Percentiles rank a stretch among this genome's conserved stretches.
Evolutionary conservation across 2,329 filamentous ascomycete genomes (phyloP).

Genomic region (Zasmidium citrigriseum): DNA sequence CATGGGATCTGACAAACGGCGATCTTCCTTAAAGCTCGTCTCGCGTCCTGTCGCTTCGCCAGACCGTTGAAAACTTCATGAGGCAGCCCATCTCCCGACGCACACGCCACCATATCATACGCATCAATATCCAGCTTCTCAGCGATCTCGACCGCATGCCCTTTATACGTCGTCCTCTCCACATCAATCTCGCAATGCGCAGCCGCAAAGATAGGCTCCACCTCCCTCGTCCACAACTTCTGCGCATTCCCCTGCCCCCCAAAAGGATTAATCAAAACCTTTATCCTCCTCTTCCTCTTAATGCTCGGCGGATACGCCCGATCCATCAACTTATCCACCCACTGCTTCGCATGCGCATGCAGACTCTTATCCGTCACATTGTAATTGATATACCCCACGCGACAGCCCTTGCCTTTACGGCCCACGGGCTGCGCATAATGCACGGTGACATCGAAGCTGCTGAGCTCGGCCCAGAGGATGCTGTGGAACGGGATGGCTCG

Average conservation of each 20-base stretch:
- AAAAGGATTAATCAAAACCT: slow-evolving; percentile 87
- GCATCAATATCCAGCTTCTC: slow-evolving; percentile 73
- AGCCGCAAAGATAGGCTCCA: slow-evolving; percentile 79
- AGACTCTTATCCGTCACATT: slow-evolving; percentile 54
- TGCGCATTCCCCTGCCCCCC: slow-evolving; percentile 78
- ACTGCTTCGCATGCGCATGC: slow-evolving; percentile 55
- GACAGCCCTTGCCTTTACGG: slow-evolving; percentile 57
- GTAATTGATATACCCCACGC: slow-evolving; percentile 64
- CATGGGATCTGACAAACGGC: slow-evolving; percentile 88
- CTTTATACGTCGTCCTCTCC: slow-evolving; percentile 68
- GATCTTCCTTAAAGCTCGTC: slow-evolving; percentile 70
- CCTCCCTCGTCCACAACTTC: slow-evolving; percentile 71
- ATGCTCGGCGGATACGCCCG: slow-evolving; percentile 67
- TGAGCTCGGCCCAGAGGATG: slow-evolving; percentile 76
- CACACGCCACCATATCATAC: slow-evolving; percentile 84
- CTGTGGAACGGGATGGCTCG: slow-evolving; percentile 75
- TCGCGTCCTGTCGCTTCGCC: slow-evolving; percentile 72
- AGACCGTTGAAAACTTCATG: slow-evolving; percentile 96
- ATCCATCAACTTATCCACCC: slow-evolving; percentile 66
- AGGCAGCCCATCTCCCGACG: slow-evolving; percentile 87
- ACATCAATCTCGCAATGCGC: slow-evolving; percentile 77
- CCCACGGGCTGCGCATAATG: slow-evolving; percentile 67
- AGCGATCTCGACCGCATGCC: slow-evolving; percentile 78
- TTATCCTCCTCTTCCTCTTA: slow-evolving; percentile 73
- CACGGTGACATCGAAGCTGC: slow-evolving; percentile 64